Evolutionary conservation across 1,139 yeast species (phyloP).

Genomic region (Hansenula lynferdii): DNA sequence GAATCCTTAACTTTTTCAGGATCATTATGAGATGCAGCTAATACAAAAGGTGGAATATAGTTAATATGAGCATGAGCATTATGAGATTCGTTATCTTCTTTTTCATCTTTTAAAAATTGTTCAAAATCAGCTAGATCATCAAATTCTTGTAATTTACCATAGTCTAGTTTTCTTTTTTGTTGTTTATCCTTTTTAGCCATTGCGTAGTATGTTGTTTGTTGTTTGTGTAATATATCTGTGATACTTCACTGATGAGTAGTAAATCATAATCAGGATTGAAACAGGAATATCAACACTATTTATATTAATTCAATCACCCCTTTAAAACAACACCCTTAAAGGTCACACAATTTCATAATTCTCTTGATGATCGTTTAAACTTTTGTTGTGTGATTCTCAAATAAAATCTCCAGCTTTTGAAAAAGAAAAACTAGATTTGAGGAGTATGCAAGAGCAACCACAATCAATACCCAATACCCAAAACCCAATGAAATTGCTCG

Average conservation of each 20-base stretch:
- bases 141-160: constrained; percentile 32
- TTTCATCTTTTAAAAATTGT: constrained; percentile 61
- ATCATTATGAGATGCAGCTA: constrained; percentile 63
- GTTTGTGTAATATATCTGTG: too few species aligned
- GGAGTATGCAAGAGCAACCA: background rate
- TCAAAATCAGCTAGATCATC: constrained; percentile 64
- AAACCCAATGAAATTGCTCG: too few species aligned
- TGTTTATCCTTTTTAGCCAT: constrained; percentile 23
- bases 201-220: too few species aligned
- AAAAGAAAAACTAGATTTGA: background rate
- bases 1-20: constrained; percentile 71
- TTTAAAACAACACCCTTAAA: too few species aligned
- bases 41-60: constrained; percentile 69
- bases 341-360: too few species aligned
- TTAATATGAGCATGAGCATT: constrained; percentile 61
- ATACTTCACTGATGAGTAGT: too few species aligned
- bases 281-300: too few species aligned
- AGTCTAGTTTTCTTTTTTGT: constrained; percentile 10
- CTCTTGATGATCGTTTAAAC: too few species aligned
- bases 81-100: constrained; percentile 73
- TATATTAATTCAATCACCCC: too few species aligned
- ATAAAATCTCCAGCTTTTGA: constrained; percentile 2
- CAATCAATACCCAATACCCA: too few species aligned
- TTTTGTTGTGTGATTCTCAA: background rate
- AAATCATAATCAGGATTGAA: too few species aligned